These are phyloP conservation scores for Cyclotella atomus DNA, from an alignment of 108 stramenopile genomes.

Conservation along the genomic window DNA sequence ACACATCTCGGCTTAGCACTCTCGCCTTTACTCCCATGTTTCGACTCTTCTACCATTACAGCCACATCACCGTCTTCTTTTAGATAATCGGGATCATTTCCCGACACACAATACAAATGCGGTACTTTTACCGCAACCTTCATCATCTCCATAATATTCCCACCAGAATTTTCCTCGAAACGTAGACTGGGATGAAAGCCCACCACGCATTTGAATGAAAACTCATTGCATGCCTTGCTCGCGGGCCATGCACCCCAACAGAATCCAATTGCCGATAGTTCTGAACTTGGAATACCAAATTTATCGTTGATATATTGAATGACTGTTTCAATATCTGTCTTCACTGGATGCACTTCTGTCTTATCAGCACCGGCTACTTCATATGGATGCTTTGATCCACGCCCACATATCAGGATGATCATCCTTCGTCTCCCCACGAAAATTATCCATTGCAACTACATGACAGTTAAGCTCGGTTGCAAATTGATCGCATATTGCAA, in stretches of 20 bases:
- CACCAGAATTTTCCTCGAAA: slow-evolving; percentile 39
- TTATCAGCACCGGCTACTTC: background rate
- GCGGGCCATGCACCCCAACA: slow-evolving; percentile 59
- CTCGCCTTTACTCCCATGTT: background rate
- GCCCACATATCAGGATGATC: slow-evolving; percentile 29
- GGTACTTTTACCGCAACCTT: slow-evolving; percentile 17
- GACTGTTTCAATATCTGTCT: slow-evolving; percentile 18
- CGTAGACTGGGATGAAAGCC: slow-evolving; percentile 40
- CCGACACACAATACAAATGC: slow-evolving; percentile 41
- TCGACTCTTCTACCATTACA: background rate
- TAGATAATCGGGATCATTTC: slow-evolving; percentile 46
- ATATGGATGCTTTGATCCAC: slow-evolving; percentile 41
- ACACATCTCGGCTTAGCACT: slow-evolving; percentile 10
- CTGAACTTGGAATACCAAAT: slow-evolving; percentile 2
- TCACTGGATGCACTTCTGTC: slow-evolving; percentile 5
- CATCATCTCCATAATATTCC: slow-evolving; percentile 25
- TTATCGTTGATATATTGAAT: slow-evolving; percentile 20
- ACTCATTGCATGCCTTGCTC: slow-evolving; percentile 24
- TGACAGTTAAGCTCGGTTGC: slow-evolving; percentile 16
- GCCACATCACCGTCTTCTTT: slow-evolving; percentile 40
- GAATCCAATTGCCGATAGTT: slow-evolving; percentile 48
- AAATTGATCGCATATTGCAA: slow-evolving; percentile 42
- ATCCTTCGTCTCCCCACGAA: slow-evolving; percentile 52
- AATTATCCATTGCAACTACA: slow-evolving; percentile 35
- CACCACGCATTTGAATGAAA: slow-evolving; percentile 32